Percentiles rank a stretch among this genome's conserved stretches.
phyloP scores from a whole-genome alignment of 306 rosid genomes.

The Lathyrus sativus region DNA sequence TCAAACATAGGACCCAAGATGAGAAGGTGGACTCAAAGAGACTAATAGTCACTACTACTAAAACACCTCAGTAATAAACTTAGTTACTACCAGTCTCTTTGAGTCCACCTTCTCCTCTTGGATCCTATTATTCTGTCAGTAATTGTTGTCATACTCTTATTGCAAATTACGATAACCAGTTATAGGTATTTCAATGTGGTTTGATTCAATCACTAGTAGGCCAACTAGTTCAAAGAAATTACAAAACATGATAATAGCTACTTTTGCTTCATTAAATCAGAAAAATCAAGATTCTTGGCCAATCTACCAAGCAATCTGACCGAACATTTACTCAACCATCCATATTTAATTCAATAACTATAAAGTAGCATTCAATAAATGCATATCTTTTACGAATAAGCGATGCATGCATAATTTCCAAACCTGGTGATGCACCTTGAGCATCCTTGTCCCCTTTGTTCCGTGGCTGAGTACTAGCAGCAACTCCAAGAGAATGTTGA shows the following conservation, averaged over 20 bases:
- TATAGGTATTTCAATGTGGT: not conserved
- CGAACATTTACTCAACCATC: not conserved
- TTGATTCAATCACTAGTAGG: not conserved
- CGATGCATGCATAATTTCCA: constrained; percentile 22
- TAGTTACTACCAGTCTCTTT: too few relatives aligned
- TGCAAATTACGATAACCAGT: not conserved
- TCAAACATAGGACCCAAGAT: not conserved
- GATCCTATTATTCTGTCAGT: not conserved
- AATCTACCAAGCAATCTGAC: constrained; percentile 5
- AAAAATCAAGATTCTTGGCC: constrained; percentile 4
- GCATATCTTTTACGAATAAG: not conserved
- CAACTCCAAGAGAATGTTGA: not conserved
- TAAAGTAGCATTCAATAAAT: constrained; percentile 1
- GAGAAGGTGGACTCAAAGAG: too few relatives aligned
- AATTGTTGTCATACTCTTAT: not conserved
- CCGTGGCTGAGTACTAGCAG: not conserved
- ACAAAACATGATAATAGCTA: constrained; percentile 8
- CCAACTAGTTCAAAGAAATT: not conserved
- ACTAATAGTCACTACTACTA: too few relatives aligned
- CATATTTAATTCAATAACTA: constrained; percentile 16
- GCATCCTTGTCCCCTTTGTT: constrained; percentile 7
- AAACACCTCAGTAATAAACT: too few relatives aligned
- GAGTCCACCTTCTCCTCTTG: too few relatives aligned
- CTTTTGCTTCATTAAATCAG: not conserved
- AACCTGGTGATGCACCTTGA: constrained; percentile 30